Conservation (phyloP, 2,329 filamentous ascomycete genomes). For the Calonectria pseudoreteaudii region DNA sequence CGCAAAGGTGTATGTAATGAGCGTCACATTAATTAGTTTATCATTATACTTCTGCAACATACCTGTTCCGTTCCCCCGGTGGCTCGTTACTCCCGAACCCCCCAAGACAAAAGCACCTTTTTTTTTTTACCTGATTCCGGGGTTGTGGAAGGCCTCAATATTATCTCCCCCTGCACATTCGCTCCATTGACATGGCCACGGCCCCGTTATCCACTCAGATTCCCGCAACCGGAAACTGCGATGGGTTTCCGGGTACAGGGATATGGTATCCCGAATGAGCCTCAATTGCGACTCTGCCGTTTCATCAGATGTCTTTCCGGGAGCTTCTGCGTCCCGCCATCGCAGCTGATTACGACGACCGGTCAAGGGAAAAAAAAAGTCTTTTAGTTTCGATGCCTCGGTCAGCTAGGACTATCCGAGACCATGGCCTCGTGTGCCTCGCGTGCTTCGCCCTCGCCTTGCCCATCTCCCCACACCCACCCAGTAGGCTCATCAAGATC, state of each 20-base stretch:
- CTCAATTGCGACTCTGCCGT: not conserved
- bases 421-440: not conserved
- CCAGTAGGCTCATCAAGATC: not conserved
- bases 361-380: not conserved
- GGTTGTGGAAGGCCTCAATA: not conserved
- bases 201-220: not conserved
- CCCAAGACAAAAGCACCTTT: not conserved
- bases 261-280: not conserved
- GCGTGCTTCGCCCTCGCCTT: not conserved
- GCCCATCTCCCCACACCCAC: not conserved
- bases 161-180: not conserved
- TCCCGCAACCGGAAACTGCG: not conserved
- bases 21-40: not conserved
- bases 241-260: not conserved
- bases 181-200: not conserved
- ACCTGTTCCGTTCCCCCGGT: not conserved
- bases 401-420: not conserved
- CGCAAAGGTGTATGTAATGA: not conserved
- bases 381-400: not conserved
- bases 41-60: constrained; percentile 1
- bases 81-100: not conserved
- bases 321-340: not conserved
- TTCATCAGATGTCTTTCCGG: not conserved
- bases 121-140: not conserved
- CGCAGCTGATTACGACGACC: not conserved